Evolutionary conservation across 2,329 filamentous ascomycete genomes (phyloP).

Genomic region (Fusarium sp.): DNA sequence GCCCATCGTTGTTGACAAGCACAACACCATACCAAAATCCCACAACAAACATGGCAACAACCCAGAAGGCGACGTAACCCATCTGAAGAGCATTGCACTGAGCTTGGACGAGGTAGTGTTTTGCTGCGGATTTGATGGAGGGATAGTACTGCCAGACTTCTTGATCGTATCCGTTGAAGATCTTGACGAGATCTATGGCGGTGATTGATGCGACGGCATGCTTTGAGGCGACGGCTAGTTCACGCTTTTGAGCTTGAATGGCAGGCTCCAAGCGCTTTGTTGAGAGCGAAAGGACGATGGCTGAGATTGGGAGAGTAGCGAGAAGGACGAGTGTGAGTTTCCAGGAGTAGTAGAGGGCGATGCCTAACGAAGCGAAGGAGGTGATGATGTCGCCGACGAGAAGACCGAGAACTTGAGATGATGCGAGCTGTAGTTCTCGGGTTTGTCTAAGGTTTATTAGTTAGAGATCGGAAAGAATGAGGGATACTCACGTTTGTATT

Average conservation of each 20-base stretch:
- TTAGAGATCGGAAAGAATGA: accelerated
- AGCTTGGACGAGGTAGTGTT: slow-evolving; percentile 75
- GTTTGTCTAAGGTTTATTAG: slow-evolving; percentile 70
- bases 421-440: slow-evolving; percentile 82
- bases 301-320: slow-evolving; percentile 75
- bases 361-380: slow-evolving; percentile 70
- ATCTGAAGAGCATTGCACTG: slow-evolving; percentile 77
- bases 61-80: slow-evolving; percentile 78
- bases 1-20: slow-evolving; percentile 70
- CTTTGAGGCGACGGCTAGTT: slow-evolving; percentile 78
- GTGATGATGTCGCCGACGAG: slow-evolving; percentile 73
- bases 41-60: slow-evolving; percentile 82
- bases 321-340: slow-evolving; percentile 84
- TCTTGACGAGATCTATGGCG: slow-evolving; percentile 87
- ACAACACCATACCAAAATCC: slow-evolving; percentile 89
- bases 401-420: slow-evolving; percentile 82
- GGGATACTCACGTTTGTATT: slow-evolving; percentile 73
- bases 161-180: slow-evolving; percentile 78
- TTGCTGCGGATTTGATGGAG: slow-evolving; percentile 67
- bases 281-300: slow-evolving; percentile 68
- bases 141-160: slow-evolving; percentile 74
- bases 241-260: slow-evolving; percentile 74
- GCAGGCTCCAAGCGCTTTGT: slow-evolving; percentile 71
- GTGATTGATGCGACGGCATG: slow-evolving; percentile 74
- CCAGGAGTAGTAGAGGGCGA: slow-evolving; percentile 87